Base-by-base conservation (phyloP, 805 yeast species). In the Candida nitratophila region DNA sequence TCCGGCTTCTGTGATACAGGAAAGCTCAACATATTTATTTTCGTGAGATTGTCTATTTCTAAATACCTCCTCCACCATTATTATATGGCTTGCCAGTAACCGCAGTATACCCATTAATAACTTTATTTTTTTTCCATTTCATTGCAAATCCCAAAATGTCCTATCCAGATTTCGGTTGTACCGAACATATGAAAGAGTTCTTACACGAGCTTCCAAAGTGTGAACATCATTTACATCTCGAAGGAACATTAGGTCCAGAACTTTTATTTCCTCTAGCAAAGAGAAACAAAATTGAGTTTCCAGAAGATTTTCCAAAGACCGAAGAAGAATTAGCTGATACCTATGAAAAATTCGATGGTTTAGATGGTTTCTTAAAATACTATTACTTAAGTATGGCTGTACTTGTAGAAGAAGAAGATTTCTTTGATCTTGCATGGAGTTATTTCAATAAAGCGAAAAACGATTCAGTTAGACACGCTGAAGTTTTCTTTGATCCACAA, bases 191-290 rank as follows among this genome's bases (percentile, higher is more conserved):
- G 70, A 64, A 64, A 42, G 54, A 61, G 46, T 85, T 84, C 61
- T 70, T 84, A 40, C 66, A 62, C 33, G 91, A 82, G 52, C 68
- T 86, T 40, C 95, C 95, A 47, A 86, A 86, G 63, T 86, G 93
- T 68, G 95, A 86, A 61, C 91, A 86, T 59, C 95, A 86, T 59
- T 76, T 86, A 48, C 95, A 86, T 63, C 61, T 86, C 39, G 95
- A 86, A 66, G 95, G 93, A 27, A 84, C 93, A 31, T 63, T 86
- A 44, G 85, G 82, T 49, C 93, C 95, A 16, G 76, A 77, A 40
- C 71, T 85, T 31, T 66, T 86, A 46, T 83, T 84, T 64, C 75
- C 77, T 42, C 66, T 86, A 44, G 89, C 91, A 0, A 65, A 73
- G 54, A 75, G 87, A 65, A 84, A 85, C 65, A 61, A 65, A 29